Evolutionary conservation across 2,329 filamentous ascomycete species (phyloP).

Genomic region (Cytospora paraplurivora): DNA sequence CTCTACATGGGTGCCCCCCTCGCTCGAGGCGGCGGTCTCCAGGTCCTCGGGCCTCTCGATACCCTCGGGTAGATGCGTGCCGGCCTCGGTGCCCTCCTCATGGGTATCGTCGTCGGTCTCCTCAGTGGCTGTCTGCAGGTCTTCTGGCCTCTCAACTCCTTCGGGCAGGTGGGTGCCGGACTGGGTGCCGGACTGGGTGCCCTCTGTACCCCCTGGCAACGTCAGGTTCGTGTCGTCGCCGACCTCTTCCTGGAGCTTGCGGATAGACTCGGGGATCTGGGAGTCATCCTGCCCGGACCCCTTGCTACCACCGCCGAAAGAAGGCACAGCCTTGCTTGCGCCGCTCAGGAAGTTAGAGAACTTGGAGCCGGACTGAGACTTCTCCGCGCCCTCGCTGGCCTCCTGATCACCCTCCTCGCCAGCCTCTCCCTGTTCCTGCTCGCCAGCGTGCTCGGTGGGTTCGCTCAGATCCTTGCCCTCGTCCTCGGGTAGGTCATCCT

Average conservation of each 20-base stretch:
- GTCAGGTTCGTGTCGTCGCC: conserved; percentile 29
- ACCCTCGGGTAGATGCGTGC: conserved; percentile 27
- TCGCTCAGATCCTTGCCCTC: conserved; percentile 31
- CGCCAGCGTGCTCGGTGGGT: conserved; percentile 27
- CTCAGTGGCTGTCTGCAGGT: conserved; percentile 21
- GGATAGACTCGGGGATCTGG: conserved; percentile 20
- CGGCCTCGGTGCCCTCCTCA: conserved; percentile 26
- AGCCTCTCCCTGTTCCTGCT: conserved; percentile 19
- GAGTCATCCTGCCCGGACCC: conserved; percentile 17
- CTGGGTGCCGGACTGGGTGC: conserved; percentile 23
- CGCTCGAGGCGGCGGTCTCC: conserved; percentile 10
- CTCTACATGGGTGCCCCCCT: conserved; percentile 4
- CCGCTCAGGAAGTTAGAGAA: conserved; percentile 27
- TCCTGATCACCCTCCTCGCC: background rate
- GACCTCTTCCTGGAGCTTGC: conserved; percentile 26
- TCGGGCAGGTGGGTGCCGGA: conserved; percentile 25
- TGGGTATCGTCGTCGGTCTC: conserved; percentile 28
- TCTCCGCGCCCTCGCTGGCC: conserved; percentile 8
- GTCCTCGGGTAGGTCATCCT: conserved; percentile 27
- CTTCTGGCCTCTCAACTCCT: conserved; percentile 25
- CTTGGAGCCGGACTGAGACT: conserved; percentile 21
- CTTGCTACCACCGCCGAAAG: conserved; percentile 25
- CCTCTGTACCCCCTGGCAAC: conserved; percentile 19
- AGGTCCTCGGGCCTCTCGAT: conserved; percentile 20
- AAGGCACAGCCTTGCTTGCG: conserved; percentile 23